phyloP scores from a whole-genome alignment of 768 basidiomycete genomes.

The Psilocybe subaeruginosa region DNA sequence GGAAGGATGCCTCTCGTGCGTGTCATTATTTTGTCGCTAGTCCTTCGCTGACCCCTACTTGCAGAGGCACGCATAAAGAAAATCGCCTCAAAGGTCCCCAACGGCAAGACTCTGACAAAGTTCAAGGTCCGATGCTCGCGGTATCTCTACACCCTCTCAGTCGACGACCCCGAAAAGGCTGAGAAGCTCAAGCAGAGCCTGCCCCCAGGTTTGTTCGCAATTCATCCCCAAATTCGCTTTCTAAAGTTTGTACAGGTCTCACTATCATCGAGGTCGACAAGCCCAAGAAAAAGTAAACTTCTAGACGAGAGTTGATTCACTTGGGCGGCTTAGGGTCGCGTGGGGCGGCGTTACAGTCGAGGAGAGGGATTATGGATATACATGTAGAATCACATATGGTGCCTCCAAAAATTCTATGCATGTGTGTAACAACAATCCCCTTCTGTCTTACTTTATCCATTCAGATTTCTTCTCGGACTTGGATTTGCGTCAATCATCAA shows the following conservation, averaged over 20 bases:
- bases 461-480: neutral
- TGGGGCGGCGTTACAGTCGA: slow-evolving; percentile 6
- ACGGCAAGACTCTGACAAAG: slow-evolving; percentile 86
- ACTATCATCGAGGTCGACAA: slow-evolving; percentile 73
- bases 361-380: slow-evolving; percentile 11
- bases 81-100: slow-evolving; percentile 66
- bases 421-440: slow-evolving; percentile 30
- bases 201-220: slow-evolving; percentile 77
- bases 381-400: slow-evolving; percentile 26
- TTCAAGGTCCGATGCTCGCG: slow-evolving; percentile 98
- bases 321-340: slow-evolving; percentile 13
- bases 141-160: slow-evolving; percentile 95
- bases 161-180: slow-evolving; percentile 98
- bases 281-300: slow-evolving; percentile 70
- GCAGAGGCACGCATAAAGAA: slow-evolving; percentile 99
- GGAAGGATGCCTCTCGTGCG: slow-evolving; percentile 97
- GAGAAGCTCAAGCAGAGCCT: slow-evolving; percentile 96
- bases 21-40: slow-evolving; percentile 22
- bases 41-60: neutral
- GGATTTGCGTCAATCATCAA: too few species aligned
- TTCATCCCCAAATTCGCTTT: too few species aligned
- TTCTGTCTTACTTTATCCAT: neutral
- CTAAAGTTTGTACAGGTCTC: slow-evolving; percentile 51
- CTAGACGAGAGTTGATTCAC: slow-evolving; percentile 21
- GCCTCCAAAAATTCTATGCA: slow-evolving; percentile 31